Base-by-base conservation (phyloP, 331 rosid species). In the Rhamnella rubrinervis region DNA sequence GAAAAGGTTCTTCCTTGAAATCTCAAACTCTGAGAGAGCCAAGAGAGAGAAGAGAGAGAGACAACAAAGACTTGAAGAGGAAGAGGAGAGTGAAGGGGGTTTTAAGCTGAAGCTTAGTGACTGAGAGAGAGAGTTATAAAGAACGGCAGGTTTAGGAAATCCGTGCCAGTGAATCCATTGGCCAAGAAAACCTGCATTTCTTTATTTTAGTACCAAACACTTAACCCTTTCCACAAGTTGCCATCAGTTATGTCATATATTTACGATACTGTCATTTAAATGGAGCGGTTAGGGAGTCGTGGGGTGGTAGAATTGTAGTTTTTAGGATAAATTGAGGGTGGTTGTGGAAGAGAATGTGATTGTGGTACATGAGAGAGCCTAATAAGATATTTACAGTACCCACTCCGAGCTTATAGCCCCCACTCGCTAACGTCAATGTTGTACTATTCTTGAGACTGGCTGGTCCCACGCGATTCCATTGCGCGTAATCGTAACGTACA, bases 161-260 rank as follows among this genome's bases (percentile, higher is more conserved):
- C 85, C 86, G 81, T 78, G 86, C 58, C 20, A 3, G 67, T 57
- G 87, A 87, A 85, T 81, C 97, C 92, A 86, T 87, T 82, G 92
- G 96, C 84, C 67, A 75, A 60, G 67, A 71, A 60, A 61, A 65
- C 88, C 82, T 65, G 76, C 87, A 80, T 74, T 78, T 68, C 71
- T 6, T 31, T 31, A 31, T 4, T 31, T 31, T 17, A 55, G 39
- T 65, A 59, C 15, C 2, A n/a, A 62, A 19, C 4, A 31, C 4
- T 31, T 31, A 31, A 31, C 35, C 35, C 35, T 31, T 31, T 31
- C 4, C 35, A 31, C 35, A 31, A 31, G 3, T 31, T 31, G 35
- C 35, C 35, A 31, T 31, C 35, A 31, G 35, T 31, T 31, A 31
- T 31, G 35, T 4, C 0, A 0, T 0, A 7, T 68, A 59, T 74